Evolutionary conservation across 768 basidiomycete genomes (phyloP).

Genomic region (Podaxis pistillaris): DNA sequence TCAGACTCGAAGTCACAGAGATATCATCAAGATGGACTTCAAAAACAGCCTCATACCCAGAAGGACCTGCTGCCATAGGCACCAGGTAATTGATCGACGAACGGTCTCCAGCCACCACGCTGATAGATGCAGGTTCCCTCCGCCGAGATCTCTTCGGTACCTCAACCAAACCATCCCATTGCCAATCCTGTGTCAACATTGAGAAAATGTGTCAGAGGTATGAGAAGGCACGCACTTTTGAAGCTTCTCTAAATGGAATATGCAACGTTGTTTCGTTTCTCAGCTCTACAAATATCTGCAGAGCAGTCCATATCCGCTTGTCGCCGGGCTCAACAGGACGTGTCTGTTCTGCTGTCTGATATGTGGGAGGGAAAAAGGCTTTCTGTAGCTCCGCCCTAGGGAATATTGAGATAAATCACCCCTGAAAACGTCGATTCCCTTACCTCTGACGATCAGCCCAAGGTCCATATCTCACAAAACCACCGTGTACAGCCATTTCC

Average conservation of each 20-base stretch:
- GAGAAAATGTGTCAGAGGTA: neutral
- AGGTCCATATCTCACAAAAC: conserved; percentile 82
- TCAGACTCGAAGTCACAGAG: conserved; percentile 80
- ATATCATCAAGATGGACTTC: conserved; percentile 82
- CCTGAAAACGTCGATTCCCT: neutral
- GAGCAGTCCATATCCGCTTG: conserved; percentile 74
- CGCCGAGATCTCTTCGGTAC: conserved; percentile 48
- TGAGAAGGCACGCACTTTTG: conserved; percentile 54
- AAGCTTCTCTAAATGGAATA: conserved; percentile 89
- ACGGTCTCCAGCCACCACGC: conserved; percentile 70
- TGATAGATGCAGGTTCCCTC: conserved; percentile 71
- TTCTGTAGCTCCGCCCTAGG: conserved; percentile 72
- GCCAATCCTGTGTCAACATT: conserved; percentile 69
- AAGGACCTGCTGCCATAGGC: conserved; percentile 71
- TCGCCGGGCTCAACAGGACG: conserved; percentile 71
- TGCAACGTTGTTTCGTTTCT: conserved; percentile 73
- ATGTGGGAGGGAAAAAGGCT: conserved; percentile 81
- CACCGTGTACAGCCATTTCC: conserved; percentile 77
- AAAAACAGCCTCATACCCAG: conserved; percentile 77
- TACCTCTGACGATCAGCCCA: conserved; percentile 96
- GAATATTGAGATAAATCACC: neutral
- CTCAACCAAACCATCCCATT: conserved; percentile 70
- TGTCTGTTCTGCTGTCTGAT: conserved; percentile 59
- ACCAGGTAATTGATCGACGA: conserved; percentile 85
- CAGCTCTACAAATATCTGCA: conserved; percentile 82